Conservation (phyloP, 345 rosid genomes). For the Syzygium jambos region DNA sequence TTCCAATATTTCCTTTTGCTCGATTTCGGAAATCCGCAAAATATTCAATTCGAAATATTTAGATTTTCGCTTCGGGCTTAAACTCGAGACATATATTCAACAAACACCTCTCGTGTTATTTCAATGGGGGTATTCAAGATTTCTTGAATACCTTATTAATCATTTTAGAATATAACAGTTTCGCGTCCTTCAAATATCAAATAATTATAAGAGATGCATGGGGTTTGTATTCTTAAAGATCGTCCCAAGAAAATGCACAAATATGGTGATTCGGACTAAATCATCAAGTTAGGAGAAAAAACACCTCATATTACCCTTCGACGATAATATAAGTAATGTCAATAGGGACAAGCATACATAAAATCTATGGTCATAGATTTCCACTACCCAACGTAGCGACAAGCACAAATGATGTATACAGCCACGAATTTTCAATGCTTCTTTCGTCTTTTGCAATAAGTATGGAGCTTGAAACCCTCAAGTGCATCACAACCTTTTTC, state of each 20-base stretch:
- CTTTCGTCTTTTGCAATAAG: background rate
- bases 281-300: background rate
- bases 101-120: fast-evolving
- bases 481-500: background rate
- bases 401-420: no score
- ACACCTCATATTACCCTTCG: background rate
- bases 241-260: background rate
- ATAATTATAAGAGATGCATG: background rate
- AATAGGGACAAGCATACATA: no score
- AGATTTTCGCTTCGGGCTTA: no score
- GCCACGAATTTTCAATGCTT: background rate
- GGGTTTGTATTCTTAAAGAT: background rate
- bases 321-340: background rate
- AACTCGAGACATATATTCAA: no score
- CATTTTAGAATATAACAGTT: background rate
- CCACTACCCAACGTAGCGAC: background rate
- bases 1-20: no score
- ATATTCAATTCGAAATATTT: no score
- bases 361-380: background rate
- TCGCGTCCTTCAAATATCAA: fast-evolving
- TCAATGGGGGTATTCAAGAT: background rate
- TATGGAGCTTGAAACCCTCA: background rate
- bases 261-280: background rate
- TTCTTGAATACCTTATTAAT: background rate
- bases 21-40: no score